Evolutionary conservation across 2,329 filamentous ascomycete genomes (phyloP).

Genomic region (Colletotrichum karsti): DNA sequence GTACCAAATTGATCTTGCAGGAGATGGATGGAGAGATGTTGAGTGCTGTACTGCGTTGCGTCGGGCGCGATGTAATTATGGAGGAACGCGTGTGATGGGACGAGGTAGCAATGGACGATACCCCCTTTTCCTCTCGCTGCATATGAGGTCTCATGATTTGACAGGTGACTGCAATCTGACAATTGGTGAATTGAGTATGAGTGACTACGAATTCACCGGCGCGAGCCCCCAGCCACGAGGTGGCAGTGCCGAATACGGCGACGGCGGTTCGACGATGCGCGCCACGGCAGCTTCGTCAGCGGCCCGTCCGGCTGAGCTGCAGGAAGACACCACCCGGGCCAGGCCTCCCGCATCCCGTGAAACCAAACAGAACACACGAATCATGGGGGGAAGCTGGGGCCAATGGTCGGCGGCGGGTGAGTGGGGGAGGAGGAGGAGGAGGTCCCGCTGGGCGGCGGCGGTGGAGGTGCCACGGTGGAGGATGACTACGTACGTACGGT

Average conservation of each 20-base stretch:
- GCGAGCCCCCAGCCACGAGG: background rate
- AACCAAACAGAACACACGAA: too few species aligned
- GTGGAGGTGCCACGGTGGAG: background rate
- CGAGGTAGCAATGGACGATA: constrained; percentile 32
- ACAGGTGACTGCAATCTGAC: background rate
- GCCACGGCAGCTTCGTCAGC: constrained; percentile 9
- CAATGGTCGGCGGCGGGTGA: too few species aligned
- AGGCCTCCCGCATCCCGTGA: constrained; percentile 20
- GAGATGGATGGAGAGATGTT: constrained; percentile 3
- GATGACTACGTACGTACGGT: background rate
- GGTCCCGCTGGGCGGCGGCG: background rate
- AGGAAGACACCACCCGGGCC: background rate
- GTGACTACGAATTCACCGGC: background rate
- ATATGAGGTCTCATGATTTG: background rate
- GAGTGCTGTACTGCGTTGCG: constrained; percentile 6
- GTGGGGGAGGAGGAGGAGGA: background rate
- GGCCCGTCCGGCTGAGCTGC: background rate
- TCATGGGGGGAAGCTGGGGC: too few species aligned
- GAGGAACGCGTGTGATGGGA: constrained; percentile 19
- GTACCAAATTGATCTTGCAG: constrained; percentile 12
- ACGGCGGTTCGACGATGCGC: background rate
- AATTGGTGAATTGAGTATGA: background rate
- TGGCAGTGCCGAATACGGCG: background rate
- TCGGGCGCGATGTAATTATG: constrained; percentile 21
- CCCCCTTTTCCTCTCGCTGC: constrained; percentile 26